Evolutionary conservation across 2,329 filamentous ascomycete genomes (phyloP).

Genomic region (Curvularia sp.): DNA sequence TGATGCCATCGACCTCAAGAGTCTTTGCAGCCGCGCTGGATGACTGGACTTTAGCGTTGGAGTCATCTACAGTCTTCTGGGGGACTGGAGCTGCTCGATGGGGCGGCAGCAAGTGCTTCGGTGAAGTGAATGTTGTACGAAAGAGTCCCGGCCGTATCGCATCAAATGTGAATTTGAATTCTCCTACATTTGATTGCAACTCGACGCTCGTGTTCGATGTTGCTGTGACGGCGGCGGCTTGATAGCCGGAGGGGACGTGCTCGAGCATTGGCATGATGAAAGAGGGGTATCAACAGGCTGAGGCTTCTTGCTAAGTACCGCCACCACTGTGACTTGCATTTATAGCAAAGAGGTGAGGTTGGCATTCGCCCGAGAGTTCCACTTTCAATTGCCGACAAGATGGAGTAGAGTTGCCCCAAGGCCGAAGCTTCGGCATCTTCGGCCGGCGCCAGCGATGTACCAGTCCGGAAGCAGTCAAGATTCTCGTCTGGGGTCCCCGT

Average conservation of each 20-base stretch:
- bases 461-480: slow-evolving; percentile 14
- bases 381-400: not conserved
- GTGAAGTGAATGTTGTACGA: slow-evolving; percentile 70
- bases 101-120: slow-evolving; percentile 68
- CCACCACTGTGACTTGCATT: slow-evolving; percentile 1
- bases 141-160: slow-evolving; percentile 69
- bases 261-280: slow-evolving; percentile 60
- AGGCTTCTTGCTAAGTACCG: not conserved
- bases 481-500: slow-evolving; percentile 36
- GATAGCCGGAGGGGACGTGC: slow-evolving; percentile 50
- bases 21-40: slow-evolving; percentile 49
- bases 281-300: not conserved
- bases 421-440: slow-evolving; percentile 20
- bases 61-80: slow-evolving; percentile 44
- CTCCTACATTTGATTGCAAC: slow-evolving; percentile 55
- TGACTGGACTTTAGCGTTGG: slow-evolving; percentile 43
- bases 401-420: not conserved
- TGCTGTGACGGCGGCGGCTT: slow-evolving; percentile 33
- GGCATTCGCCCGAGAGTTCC: slow-evolving; percentile 6
- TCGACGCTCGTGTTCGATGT: slow-evolving; percentile 42
- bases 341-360: slow-evolving; percentile 10
- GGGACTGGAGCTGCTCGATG: slow-evolving; percentile 66
- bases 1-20: slow-evolving; percentile 59
- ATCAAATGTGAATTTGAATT: slow-evolving; percentile 68
- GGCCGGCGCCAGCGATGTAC: slow-evolving; percentile 4